Evolutionary conservation across 148 eudicot species (phyloP).

Genomic region (Vaccinium macrocarpon): DNA sequence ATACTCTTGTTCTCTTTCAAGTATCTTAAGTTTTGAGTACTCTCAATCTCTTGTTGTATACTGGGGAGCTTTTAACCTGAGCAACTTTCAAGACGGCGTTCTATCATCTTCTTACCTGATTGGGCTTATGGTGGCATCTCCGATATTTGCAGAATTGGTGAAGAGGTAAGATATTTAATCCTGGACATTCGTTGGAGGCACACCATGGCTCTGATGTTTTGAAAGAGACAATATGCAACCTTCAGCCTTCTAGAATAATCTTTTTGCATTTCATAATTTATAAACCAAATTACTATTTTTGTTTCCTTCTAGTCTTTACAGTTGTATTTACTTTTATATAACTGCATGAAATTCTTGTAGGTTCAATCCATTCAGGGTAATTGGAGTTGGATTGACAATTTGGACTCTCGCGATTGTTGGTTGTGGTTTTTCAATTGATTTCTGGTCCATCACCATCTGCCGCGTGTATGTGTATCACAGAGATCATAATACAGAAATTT

Average conservation of each 20-base stretch:
- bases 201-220: constrained; percentile 5
- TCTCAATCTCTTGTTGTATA: constrained; percentile 14
- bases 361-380: constrained; percentile 89
- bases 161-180: constrained; percentile 49
- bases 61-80: constrained; percentile 80
- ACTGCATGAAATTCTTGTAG: constrained; percentile 42
- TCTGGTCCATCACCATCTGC: constrained; percentile 74
- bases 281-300: not conserved
- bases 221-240: not conserved
- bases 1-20: not conserved
- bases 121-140: constrained; percentile 90
- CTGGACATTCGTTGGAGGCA: not conserved
- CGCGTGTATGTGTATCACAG: constrained; percentile 67
- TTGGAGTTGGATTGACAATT: constrained; percentile 85
- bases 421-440: constrained; percentile 74
- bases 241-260: not conserved
- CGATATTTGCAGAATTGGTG: constrained; percentile 76
- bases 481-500: not conserved
- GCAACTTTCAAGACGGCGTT: constrained; percentile 87
- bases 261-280: not conserved
- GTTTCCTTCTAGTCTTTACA: not conserved
- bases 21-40: not conserved
- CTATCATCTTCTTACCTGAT: constrained; percentile 98
- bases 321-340: not conserved
- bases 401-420: constrained; percentile 85